A percentile compares a stretch with the other conserved stretches of the same genome.
Conservation (phyloP, 116 monocot genomes). For the Phalaenopsis hybrid region DNA sequence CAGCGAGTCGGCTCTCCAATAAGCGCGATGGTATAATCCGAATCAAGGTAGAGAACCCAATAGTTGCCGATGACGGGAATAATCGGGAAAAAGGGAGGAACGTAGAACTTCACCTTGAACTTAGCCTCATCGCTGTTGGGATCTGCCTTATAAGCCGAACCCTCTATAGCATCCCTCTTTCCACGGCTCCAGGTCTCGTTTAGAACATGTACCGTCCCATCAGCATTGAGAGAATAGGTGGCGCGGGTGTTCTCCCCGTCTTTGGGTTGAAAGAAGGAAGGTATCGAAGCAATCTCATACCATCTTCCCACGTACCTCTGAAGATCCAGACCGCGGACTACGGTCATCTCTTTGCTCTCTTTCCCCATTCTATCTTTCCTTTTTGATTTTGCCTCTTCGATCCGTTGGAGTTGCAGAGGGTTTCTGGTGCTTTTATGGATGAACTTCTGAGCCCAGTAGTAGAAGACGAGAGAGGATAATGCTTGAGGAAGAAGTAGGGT, state of each 20-base stretch:
- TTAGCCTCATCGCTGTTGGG: conserved; percentile 67
- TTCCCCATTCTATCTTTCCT: neutral
- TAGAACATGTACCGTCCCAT: conserved; percentile 60
- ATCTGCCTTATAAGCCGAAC: conserved; percentile 64
- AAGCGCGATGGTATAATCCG: conserved; percentile 37
- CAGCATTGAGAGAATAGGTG: conserved; percentile 57
- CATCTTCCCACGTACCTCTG: conserved; percentile 71
- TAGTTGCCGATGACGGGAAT: conserved; percentile 74
- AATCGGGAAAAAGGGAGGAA: conserved; percentile 84
- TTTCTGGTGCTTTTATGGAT: neutral
- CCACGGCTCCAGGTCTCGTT: conserved; percentile 87
- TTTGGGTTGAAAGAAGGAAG: conserved; percentile 60
- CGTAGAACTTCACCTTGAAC: conserved; percentile 91
- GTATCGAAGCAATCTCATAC: conserved; percentile 94
- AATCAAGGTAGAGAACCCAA: conserved; percentile 75
- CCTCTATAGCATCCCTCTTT: conserved; percentile 41
- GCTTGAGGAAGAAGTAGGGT: neutral
- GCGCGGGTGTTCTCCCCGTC: conserved; percentile 67
- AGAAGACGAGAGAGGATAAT: neutral
- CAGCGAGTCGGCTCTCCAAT: conserved; percentile 40
- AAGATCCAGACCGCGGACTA: conserved; percentile 52
- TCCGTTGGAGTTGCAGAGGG: neutral
- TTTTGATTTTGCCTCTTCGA: neutral
- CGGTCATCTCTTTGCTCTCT: conserved; percentile 27
- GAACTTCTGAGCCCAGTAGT: neutral